Evolutionary conservation across 1,284 basidiomycete species (phyloP).

Genomic region (Thelephora terrestris): DNA sequence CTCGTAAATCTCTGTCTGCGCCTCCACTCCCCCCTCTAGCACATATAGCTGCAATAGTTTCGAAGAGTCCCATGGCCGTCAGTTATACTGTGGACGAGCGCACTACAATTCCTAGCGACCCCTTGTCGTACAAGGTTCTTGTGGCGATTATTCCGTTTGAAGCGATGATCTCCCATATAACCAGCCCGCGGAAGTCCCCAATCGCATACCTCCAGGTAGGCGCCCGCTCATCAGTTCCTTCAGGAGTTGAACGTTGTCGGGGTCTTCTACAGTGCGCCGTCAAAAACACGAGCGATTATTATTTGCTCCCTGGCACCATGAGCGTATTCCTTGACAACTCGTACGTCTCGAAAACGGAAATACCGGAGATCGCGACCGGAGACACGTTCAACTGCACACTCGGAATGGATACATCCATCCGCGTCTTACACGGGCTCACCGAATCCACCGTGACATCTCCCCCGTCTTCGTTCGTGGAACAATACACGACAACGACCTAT

Average conservation of each 20-base stretch:
- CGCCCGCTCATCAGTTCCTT: constrained; percentile 38
- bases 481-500: constrained; percentile 32
- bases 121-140: constrained; percentile 40
- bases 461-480: constrained; percentile 28
- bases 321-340: constrained; percentile 41
- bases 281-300: constrained; percentile 42
- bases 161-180: constrained; percentile 35
- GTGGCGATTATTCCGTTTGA: constrained; percentile 39
- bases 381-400: constrained; percentile 46
- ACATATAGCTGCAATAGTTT: constrained; percentile 34
- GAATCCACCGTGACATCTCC: not conserved
- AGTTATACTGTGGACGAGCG: constrained; percentile 38
- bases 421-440: constrained; percentile 30
- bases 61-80: constrained; percentile 33
- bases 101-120: constrained; percentile 44
- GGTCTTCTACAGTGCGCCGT: constrained; percentile 41
- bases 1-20: too few relatives aligned
- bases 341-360: constrained; percentile 37
- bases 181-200: constrained; percentile 37
- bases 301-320: constrained; percentile 38
- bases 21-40: constrained; percentile 21
- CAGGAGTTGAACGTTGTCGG: constrained; percentile 43
- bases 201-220: constrained; percentile 38
- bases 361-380: constrained; percentile 34
- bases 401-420: constrained; percentile 37